Conservation (phyloP, 2,329 filamentous ascomycete species). For the Hypoxylon sp. region DNA sequence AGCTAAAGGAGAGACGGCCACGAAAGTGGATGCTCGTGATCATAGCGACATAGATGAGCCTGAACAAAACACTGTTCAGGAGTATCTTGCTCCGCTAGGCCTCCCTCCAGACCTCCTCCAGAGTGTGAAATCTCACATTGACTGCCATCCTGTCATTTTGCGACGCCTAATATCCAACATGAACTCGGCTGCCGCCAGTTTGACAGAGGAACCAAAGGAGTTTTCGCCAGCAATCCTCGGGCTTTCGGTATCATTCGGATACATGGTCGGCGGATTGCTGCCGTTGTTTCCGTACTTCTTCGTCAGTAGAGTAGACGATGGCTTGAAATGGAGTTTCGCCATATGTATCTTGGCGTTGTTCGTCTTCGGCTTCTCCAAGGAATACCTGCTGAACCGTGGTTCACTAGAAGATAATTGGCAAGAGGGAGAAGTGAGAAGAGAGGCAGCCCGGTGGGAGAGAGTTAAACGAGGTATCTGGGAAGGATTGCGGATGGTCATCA, state of each 20-base stretch:
- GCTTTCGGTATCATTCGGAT: slow-evolving; percentile 76
- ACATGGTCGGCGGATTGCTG: slow-evolving; percentile 79
- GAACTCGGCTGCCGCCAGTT: slow-evolving; percentile 50
- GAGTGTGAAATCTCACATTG: slow-evolving; percentile 46
- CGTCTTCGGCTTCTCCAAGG: slow-evolving; percentile 76
- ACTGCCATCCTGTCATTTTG: slow-evolving; percentile 32
- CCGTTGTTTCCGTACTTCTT: slow-evolving; percentile 80
- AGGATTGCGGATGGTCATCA: slow-evolving; percentile 69
- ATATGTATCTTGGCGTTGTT: slow-evolving; percentile 74
- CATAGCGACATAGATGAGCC: slow-evolving; percentile 56
- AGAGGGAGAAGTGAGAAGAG: slow-evolving; percentile 56
- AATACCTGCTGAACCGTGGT: slow-evolving; percentile 57
- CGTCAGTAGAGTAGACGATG: slow-evolving; percentile 61
- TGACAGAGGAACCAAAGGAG: slow-evolving; percentile 52
- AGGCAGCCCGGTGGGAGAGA: slow-evolving; percentile 51
- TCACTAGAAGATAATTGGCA: slow-evolving; percentile 21
- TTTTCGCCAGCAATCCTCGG: slow-evolving; percentile 69
- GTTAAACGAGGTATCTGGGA: slow-evolving; percentile 59
- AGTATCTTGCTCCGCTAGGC: slow-evolving; percentile 49
- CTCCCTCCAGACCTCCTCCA: slow-evolving; percentile 48
- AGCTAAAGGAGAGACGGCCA: slow-evolving; percentile 65
- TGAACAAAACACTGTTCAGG: slow-evolving; percentile 25
- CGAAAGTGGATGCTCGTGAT: slow-evolving; percentile 3
- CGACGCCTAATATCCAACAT: slow-evolving; percentile 26
- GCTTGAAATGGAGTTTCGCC: slow-evolving; percentile 70